phyloP scores from a whole-genome alignment of 352 stramenopile genomes.

The Phytopythium litorale region DNA sequence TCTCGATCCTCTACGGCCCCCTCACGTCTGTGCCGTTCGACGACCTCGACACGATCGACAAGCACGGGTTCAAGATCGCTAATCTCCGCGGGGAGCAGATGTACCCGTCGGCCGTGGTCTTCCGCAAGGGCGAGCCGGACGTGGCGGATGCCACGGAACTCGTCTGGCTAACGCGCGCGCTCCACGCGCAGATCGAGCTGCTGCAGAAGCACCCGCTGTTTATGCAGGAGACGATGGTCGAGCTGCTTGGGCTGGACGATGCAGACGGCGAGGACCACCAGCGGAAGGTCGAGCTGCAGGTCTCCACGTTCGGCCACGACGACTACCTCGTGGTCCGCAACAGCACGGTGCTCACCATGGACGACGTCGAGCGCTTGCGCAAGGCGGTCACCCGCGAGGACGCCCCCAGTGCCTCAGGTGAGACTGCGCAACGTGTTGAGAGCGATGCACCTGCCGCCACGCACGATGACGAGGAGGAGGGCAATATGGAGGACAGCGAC shows the following conservation, averaged over 20 bases:
- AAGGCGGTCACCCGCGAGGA: conserved; percentile 21
- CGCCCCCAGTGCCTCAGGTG: neutral
- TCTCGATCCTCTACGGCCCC: conserved; percentile 72
- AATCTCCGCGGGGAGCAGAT: conserved; percentile 38
- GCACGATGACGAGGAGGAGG: neutral
- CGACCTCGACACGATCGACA: conserved; percentile 69
- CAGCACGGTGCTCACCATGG: conserved; percentile 74
- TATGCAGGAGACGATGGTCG: conserved; percentile 64
- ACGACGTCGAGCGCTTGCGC: conserved; percentile 65
- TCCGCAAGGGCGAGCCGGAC: conserved; percentile 65
- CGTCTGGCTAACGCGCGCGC: conserved; percentile 66
- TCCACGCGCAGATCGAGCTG: conserved; percentile 62
- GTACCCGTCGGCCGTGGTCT: conserved; percentile 70
- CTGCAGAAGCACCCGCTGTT: conserved; percentile 63
- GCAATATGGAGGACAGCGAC: conserved; percentile 12
- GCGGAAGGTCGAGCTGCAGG: conserved; percentile 53
- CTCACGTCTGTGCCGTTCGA: conserved; percentile 77
- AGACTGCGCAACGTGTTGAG: neutral
- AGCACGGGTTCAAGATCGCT: conserved; percentile 42
- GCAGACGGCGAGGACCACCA: conserved; percentile 22
- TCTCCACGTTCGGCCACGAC: conserved; percentile 53
- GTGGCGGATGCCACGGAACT: conserved; percentile 59
- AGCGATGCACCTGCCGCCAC: neutral
- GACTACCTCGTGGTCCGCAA: conserved; percentile 75
- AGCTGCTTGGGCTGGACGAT: conserved; percentile 57